Base-by-base conservation (phyloP, 2,329 filamentous ascomycete species). In the Scleromitrula shiraiana region DNA sequence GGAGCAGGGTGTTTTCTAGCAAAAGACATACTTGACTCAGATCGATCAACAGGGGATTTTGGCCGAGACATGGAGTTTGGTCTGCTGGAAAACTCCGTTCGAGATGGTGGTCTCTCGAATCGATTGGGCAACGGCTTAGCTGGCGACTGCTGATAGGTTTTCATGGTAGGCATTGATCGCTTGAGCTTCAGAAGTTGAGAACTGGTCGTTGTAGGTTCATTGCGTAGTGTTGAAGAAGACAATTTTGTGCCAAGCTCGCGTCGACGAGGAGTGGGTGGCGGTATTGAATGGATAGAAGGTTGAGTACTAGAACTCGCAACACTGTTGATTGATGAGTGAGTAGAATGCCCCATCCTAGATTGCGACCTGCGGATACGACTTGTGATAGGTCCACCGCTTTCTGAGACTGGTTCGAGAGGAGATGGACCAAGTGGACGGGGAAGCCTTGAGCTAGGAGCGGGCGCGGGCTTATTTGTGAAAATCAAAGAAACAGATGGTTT, bases 321-420 rank as follows among this genome's bases (percentile, higher is more conserved):
- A 67, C 80, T 78, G 55, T 80, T 75, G 14, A 83, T 67, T 15
- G 85, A 88, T 10, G 82, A 82, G 57, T 88, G 82, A 14, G 80
- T 68, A 9, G 80, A 78, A 63, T 90, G 84, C 7, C 80, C 79
- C 23, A 87, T 63, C 48, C 84, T 76, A 3, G 83, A 87, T 51
- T 80, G 77, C 35, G 84, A 79, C 54, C 81, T 74, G 49, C 80
- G 76, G 54, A 73, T 73, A 14, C 70, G 69, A 51, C 75, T 78
- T 35, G 73, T 70, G 40, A 85, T 77, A 17, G 86, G 80, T 4
- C 82, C 88, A 42, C 89, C 89, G 55, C 82, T 89, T 68, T 97
- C 91, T 32, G 88, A 94, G 5, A 97, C 89, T 19, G 91, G 89
- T 62, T 95, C 91, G n/a, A 97, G 75, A 15, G 84, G 83, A 9